Evolutionary conservation across 78 protist species (phyloP).

Genomic region (Isochrysis galbana): DNA sequence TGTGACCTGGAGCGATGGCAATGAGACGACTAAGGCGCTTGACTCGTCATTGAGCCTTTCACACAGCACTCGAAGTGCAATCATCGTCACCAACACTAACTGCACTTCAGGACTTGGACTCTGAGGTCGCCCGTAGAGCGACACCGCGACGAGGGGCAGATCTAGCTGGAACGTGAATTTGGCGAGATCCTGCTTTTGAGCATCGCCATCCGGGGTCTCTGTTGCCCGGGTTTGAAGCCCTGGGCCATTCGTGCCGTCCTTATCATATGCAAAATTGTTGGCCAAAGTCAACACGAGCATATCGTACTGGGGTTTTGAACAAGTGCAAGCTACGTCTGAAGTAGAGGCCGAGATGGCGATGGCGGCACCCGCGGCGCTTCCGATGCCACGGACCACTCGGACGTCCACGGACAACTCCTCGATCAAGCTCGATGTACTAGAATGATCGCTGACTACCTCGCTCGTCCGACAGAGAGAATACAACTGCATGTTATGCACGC

Average conservation of each 20-base stretch:
- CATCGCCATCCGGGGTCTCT: no score
- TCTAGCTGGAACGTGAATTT: no score
- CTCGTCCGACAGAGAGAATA: background rate
- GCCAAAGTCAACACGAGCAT: background rate
- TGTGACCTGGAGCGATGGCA: background rate
- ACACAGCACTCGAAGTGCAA: background rate
- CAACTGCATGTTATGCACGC: background rate
- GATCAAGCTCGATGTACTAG: background rate
- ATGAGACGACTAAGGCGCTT: background rate
- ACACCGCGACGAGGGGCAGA: no score
- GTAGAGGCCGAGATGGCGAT: background rate
- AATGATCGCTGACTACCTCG: no score
- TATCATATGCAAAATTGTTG: background rate
- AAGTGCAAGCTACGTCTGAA: background rate
- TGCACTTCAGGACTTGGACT: no score
- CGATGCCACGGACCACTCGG: background rate
- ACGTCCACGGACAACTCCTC: background rate
- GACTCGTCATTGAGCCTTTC: background rate
- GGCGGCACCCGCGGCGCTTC: background rate
- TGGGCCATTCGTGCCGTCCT: no score
- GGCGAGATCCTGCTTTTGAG: no score
- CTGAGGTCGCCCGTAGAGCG: no score
- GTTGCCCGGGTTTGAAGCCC: no score
- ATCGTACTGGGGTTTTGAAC: background rate
- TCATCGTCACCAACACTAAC: background rate